phyloP scores from a whole-genome alignment of 306 rosid genomes.

The Inga laurina region DNA sequence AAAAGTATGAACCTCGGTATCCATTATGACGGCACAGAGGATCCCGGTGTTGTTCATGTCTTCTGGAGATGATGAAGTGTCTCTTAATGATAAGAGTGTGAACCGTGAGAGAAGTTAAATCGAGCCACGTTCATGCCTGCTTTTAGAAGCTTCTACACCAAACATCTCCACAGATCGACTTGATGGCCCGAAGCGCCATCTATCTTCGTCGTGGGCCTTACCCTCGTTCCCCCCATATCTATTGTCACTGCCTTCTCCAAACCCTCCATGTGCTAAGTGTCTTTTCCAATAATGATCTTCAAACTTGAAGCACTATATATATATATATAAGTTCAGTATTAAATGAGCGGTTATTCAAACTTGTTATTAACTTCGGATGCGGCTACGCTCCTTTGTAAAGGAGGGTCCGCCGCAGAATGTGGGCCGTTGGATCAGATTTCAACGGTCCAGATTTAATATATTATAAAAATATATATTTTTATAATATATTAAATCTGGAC shows the following conservation, averaged over 20 bases:
- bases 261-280: not conserved
- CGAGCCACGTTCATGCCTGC: conserved; percentile 47
- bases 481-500: no score
- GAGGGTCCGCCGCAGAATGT: no score
- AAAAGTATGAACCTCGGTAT: not conserved
- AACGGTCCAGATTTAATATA: no score
- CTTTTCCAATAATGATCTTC: not conserved
- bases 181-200: conserved; percentile 27
- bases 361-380: no score
- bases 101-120: conserved; percentile 37
- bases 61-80: conserved; percentile 39
- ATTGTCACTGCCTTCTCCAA: conserved; percentile 20
- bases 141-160: conserved; percentile 23
- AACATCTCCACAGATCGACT: conserved; percentile 8
- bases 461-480: no score
- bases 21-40: conserved; percentile 41
- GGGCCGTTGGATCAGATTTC: no score
- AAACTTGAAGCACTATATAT: not conserved
- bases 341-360: no score
- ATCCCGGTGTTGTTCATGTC: conserved; percentile 41
- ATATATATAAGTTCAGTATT: no score
- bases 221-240: not conserved
- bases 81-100: conserved; percentile 40
- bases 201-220: conserved; percentile 26
- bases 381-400: no score